These are phyloP conservation scores for Fonsecaea pugnacius DNA, from an alignment of 2,329 filamentous ascomycete species.

Conservation along the genomic window DNA sequence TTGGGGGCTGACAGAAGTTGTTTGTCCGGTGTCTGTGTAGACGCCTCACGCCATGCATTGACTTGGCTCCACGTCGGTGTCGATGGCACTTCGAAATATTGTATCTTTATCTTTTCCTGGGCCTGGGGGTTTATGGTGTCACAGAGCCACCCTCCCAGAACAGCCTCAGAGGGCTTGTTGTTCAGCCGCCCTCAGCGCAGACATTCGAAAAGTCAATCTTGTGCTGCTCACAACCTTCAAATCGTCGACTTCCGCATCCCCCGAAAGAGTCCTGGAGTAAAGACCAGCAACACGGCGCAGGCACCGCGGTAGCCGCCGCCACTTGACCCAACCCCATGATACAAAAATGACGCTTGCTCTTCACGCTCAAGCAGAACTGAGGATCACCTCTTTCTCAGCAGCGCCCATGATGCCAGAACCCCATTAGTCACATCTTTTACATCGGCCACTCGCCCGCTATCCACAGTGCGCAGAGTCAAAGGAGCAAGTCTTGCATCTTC, in stretches of 20 bases:
- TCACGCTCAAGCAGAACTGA: neutral
- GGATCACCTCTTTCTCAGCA: neutral
- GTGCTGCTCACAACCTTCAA: neutral
- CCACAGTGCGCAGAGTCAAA: neutral
- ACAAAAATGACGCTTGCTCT: slow-evolving; percentile 1
- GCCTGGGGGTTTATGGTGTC: neutral
- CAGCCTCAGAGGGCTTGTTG: neutral
- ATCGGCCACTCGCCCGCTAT: neutral
- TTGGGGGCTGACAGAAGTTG: neutral
- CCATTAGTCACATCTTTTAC: neutral
- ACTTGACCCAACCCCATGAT: neutral
- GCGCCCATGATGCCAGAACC: neutral
- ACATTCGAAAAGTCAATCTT: neutral
- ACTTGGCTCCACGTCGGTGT: neutral
- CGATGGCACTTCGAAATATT: neutral
- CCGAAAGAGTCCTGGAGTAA: neutral
- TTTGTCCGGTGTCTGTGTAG: neutral
- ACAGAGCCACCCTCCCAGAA: neutral
- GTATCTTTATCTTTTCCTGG: neutral
- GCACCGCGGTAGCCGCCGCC: neutral
- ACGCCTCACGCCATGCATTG: neutral
- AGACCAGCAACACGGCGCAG: neutral
- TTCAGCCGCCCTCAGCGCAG: neutral
- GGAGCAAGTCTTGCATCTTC: neutral
- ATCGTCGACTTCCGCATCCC: neutral